A percentile compares a stretch with the other conserved stretches of the same genome.
Conservation (phyloP, 805 yeast species). For the Wickerhamomyces tratensis region DNA sequence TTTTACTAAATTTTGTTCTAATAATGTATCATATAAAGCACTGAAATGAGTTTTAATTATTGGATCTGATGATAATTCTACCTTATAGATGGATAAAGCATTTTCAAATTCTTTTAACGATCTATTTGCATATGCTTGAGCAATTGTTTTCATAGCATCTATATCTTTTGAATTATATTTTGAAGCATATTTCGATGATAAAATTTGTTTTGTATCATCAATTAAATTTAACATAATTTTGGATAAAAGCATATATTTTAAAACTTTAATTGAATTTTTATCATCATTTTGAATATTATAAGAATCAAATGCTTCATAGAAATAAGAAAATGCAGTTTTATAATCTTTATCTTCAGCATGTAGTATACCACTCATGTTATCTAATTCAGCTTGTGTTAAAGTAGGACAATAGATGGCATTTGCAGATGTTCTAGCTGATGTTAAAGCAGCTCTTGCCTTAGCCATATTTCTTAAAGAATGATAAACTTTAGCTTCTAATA, state of each 20-base stretch:
- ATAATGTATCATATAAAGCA: constrained; percentile 83
- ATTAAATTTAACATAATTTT: constrained; percentile 87
- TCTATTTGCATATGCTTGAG: constrained; percentile 82
- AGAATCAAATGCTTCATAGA: constrained; percentile 91
- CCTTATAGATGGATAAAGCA: constrained; percentile 60
- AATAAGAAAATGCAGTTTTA: constrained; percentile 91
- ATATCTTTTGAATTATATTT: constrained; percentile 78
- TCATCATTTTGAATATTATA: constrained; percentile 51
- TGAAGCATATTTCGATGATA: constrained; percentile 62
- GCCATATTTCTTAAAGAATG: constrained; percentile 88
- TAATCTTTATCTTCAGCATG: constrained; percentile 97
- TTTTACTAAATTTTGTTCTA: constrained; percentile 88
- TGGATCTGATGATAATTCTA: constrained; percentile 75
- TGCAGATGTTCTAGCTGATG: constrained; percentile 96
- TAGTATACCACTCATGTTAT: constrained; percentile 88
- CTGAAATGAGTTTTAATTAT: constrained; percentile 87
- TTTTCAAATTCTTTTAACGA: constrained; percentile 85
- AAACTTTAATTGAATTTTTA: constrained; percentile 61
- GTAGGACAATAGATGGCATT: constrained; percentile 94
- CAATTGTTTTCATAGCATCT: constrained; percentile 93
- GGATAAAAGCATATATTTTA: constrained; percentile 87
- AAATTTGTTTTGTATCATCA: constrained; percentile 74
- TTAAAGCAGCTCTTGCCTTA: constrained; percentile 83
- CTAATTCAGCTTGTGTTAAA: constrained; percentile 87
- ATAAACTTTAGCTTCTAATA: constrained; percentile 81